phyloP scores from a whole-genome alignment of 768 basidiomycete species.

The Termitomyces sp. region DNA sequence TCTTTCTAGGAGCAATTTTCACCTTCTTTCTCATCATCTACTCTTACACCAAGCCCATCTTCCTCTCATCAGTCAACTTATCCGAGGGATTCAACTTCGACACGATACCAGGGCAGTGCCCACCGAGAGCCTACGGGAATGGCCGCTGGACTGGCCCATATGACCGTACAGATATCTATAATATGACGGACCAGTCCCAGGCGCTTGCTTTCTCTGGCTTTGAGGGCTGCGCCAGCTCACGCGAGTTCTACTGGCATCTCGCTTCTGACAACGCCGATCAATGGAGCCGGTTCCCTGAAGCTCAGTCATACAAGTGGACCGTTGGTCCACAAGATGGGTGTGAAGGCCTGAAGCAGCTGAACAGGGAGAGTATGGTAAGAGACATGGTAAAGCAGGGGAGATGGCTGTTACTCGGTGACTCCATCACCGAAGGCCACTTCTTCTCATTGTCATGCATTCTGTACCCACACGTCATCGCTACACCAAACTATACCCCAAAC shows the following conservation, averaged over 20 bases:
- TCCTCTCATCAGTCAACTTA: not conserved
- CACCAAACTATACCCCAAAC: conserved; percentile 52
- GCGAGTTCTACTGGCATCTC: conserved; percentile 63
- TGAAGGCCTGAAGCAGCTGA: conserved; percentile 31
- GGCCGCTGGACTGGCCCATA: conserved; percentile 33
- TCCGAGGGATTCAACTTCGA: conserved; percentile 6
- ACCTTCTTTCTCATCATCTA: conserved; percentile 20
- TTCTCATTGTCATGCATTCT: conserved; percentile 66
- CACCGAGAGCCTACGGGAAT: conserved; percentile 27
- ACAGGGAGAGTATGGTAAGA: conserved; percentile 38
- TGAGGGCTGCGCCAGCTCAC: conserved; percentile 55
- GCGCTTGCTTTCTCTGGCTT: conserved; percentile 50
- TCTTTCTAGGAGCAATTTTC: conserved; percentile 15
- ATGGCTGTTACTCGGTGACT: conserved; percentile 67
- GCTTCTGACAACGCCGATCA: conserved; percentile 42
- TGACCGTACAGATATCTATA: conserved; percentile 25
- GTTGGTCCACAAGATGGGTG: conserved; percentile 38
- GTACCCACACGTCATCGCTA: conserved; percentile 62
- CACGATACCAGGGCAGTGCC: conserved; percentile 16
- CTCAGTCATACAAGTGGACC: conserved; percentile 48
- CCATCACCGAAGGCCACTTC: conserved; percentile 69
- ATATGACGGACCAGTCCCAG: conserved; percentile 35
- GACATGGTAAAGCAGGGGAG: conserved; percentile 66
- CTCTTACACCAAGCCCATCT: conserved; percentile 15
- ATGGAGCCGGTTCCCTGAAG: conserved; percentile 49